Evolutionary conservation across 2,329 filamentous ascomycete species (phyloP).

Genomic region (Fusarium sulawesiense): DNA sequence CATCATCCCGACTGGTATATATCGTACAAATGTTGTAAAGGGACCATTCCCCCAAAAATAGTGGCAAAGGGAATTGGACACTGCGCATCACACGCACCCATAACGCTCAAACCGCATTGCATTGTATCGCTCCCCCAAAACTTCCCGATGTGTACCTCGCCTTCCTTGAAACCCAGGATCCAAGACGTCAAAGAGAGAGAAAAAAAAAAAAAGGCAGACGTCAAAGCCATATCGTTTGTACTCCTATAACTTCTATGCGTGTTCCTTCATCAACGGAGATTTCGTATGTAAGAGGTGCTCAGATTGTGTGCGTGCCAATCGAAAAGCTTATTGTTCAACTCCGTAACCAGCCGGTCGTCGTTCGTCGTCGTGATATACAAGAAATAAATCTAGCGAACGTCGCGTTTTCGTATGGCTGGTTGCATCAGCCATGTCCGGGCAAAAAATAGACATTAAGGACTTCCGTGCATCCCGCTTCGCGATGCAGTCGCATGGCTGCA

Average conservation of each 20-base stretch:
- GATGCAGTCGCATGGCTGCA: constrained; percentile 9
- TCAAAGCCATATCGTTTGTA: constrained; percentile 36
- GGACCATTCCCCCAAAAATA: constrained; percentile 5
- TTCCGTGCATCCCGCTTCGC: constrained; percentile 11
- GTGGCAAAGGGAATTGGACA: constrained; percentile 12
- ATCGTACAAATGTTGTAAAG: constrained; percentile 35
- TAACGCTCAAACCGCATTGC: constrained; percentile 1
- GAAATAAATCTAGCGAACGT: constrained; percentile 27
- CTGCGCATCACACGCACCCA: constrained; percentile 8
- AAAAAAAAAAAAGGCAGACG: constrained; percentile 31
- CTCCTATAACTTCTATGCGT: constrained; percentile 46
- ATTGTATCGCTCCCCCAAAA: background rate
- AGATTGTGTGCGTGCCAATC: constrained; percentile 36
- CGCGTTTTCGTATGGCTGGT: constrained; percentile 6
- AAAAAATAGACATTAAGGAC: constrained; percentile 37
- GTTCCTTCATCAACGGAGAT: constrained; percentile 40
- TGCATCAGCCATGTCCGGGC: constrained; percentile 15
- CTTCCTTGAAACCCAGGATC: constrained; percentile 11
- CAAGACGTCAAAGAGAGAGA: constrained; percentile 13
- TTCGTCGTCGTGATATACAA: constrained; percentile 46
- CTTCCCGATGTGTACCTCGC: constrained; percentile 10
- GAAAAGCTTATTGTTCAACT: constrained; percentile 26
- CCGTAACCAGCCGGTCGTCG: constrained; percentile 38
- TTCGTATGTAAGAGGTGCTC: constrained; percentile 38
- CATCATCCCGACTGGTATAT: constrained; percentile 39